Base-by-base conservation (phyloP, 2,329 filamentous ascomycete genomes). In the Aspergillus hiratsukae region DNA sequence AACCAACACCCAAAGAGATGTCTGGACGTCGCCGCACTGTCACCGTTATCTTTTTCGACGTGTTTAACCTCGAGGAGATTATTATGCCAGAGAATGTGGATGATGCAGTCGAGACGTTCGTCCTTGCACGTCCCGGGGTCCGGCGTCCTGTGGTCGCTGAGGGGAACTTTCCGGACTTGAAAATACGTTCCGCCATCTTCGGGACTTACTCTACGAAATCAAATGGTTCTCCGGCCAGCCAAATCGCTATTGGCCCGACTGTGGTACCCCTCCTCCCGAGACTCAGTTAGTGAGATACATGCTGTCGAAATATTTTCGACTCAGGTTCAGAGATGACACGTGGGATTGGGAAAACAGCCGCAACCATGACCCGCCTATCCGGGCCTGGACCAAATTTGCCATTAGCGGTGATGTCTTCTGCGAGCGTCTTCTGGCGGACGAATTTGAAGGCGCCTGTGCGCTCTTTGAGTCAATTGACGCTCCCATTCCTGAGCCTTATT, bases 201-300 rank as follows among this genome's bases (percentile, higher is more conserved):
- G 6, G 40, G 1, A 0, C 19, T 37, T 43, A 1, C 52, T 58
- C 17, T 14, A 28, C 10, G 49, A 31, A 6, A 28, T 55, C 4
- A 21, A 19, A 17, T 31, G 37, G 9, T 43, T 27, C 1, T 28
- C 25, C 9, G 53, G 56, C 1, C 25, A 55, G 6, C 49, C 53
- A 6, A 58, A 55, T 45, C 40, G 31, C 49, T 55, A 58, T 7
- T 17, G 14, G 11, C 21, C 11, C 3, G 31, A 41, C n/a, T 40
- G 52, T 28, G 6, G n/a, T 10, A 14, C 53, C 0, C 53, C 37
- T 29, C 21, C 25, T 4, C 19, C 19, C 19, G 7, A n/a, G 2
- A 23, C 23, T 23, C 55, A 50, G 10, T 55, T 56, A 19, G 48
- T 35, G 1, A 49, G 55, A 25, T 51, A 58, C 35, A 53, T 58